Evolutionary conservation across 2,329 filamentous ascomycete species (phyloP).

Genomic region (Penicillium olsonii): DNA sequence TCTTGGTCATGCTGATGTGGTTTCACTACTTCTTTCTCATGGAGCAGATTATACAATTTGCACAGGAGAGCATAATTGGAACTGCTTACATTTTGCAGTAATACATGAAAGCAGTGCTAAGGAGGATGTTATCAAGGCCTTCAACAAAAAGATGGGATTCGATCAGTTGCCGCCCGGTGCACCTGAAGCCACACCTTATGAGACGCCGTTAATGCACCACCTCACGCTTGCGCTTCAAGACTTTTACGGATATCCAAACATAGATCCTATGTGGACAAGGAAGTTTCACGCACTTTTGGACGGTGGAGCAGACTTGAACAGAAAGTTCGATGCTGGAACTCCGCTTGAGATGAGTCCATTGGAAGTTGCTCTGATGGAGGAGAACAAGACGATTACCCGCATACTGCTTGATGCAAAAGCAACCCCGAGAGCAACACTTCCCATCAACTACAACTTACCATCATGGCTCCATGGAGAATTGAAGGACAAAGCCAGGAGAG

Average conservation of each 20-base stretch:
- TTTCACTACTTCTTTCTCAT: not conserved
- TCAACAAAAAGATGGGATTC: not conserved
- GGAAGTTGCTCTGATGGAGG: not conserved
- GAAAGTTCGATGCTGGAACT: not conserved
- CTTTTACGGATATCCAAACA: no score
- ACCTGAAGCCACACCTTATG: not conserved
- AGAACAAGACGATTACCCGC: not conserved
- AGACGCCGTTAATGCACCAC: not conserved
- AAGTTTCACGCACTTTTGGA: not conserved
- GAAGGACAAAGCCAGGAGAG: not conserved
- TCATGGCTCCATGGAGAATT: not conserved
- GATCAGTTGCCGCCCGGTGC: not conserved
- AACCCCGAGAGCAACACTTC: not conserved
- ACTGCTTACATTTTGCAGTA: conserved; percentile 3
- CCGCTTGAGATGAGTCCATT: not conserved
- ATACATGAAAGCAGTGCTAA: not conserved
- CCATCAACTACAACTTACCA: not conserved
- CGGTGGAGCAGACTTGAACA: not conserved
- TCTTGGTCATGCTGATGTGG: not conserved
- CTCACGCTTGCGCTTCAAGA: not conserved
- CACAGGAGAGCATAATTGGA: not conserved
- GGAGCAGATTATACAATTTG: not conserved
- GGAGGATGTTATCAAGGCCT: not conserved
- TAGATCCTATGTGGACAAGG: not conserved
- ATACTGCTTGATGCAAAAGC: not conserved